These are phyloP conservation scores for Pseudocercospora ulei DNA, from an alignment of 2,329 filamentous ascomycete genomes.

Conservation along the genomic window DNA sequence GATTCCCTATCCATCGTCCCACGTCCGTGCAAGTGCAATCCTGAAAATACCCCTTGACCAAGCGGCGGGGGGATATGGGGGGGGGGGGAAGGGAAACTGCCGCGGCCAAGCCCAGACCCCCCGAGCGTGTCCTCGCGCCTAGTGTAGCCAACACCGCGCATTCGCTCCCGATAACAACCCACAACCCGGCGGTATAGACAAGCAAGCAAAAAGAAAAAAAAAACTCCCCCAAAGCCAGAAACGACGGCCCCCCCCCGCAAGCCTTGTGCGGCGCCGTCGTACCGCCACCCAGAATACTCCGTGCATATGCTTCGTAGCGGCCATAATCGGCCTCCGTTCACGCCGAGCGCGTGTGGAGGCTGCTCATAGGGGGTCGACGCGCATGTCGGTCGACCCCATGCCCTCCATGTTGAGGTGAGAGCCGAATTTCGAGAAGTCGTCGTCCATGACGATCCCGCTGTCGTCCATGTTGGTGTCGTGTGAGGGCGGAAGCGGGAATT, in stretches of 20 bases:
- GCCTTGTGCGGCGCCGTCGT: slow-evolving; percentile 2
- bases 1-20: too few species aligned
- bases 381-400: slow-evolving; percentile 16
- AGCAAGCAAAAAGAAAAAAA: not conserved
- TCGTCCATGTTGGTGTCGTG: slow-evolving; percentile 34
- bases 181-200: slow-evolving; percentile 8
- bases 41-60: too few species aligned
- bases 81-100: too few species aligned
- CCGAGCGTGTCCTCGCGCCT: slow-evolving; percentile 2
- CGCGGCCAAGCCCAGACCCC: not conserved
- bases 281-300: slow-evolving; percentile 11
- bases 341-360: not conserved
- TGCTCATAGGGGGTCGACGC: slow-evolving; percentile 12
- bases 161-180: not conserved
- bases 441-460: slow-evolving; percentile 36
- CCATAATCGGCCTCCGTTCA: slow-evolving; percentile 1
- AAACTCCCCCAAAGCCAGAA: not conserved
- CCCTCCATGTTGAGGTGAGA: slow-evolving; percentile 18
- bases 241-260: too few species aligned
- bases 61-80: too few species aligned
- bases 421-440: slow-evolving; percentile 25
- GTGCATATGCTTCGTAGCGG: slow-evolving; percentile 15
- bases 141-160: slow-evolving; percentile 5
- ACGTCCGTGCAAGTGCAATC: too few species aligned
- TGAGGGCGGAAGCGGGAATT: slow-evolving; percentile 17